Evolutionary conservation across 1,139 yeast species (phyloP), one percentile per base, ranked within the genome.

Genomic region (Yamadazyma conglobata): DNA sequence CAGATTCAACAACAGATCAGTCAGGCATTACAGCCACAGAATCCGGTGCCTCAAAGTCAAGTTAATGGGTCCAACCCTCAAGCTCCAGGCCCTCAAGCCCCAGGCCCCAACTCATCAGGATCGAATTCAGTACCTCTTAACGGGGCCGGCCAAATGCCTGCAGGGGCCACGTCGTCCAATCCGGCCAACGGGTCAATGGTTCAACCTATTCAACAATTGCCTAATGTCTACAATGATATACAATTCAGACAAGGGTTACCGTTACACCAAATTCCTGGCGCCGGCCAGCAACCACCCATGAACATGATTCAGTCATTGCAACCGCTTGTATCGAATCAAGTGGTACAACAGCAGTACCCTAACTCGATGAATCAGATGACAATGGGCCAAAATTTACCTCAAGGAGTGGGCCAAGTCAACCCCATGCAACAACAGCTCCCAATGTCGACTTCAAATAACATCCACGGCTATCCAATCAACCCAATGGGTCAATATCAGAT

Each of bases 1-100:
- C 39, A 35, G 26, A 35, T 44, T 17, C 49, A 46, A 31, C 44
- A 40, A 33, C 48, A 37, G 30, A 28, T 43, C 15, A 28, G 28
- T 15, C 47, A 41, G 23, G 46, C 44, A 6, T 35, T 43, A 22
- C 48, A 44, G 24, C 46, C 47, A 3, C 42, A 40, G 22, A 37
- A 33, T 18, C 46, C 44, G 1, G 30, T 39, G n/a, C 45, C 39
- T 4, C 35, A 33, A 24, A 13, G 24, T 10, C 43, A 24, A 23
- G 13, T 14, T 16, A 12, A 20, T 6, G n/a, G n/a, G n/a, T n/a
- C 7, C 11, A 20, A 10, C n/a, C 11, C 12, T 13, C 25, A 12
- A 17, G 15, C 12, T 10, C 15, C 16, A 3, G 16, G 18, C 10
- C 12, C 18, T 6, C 25, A 25, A 11, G 14, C 15, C 6, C 25